Conservation (phyloP, 1,284 basidiomycete species). For the Lignosus rhinocerotis region DNA sequence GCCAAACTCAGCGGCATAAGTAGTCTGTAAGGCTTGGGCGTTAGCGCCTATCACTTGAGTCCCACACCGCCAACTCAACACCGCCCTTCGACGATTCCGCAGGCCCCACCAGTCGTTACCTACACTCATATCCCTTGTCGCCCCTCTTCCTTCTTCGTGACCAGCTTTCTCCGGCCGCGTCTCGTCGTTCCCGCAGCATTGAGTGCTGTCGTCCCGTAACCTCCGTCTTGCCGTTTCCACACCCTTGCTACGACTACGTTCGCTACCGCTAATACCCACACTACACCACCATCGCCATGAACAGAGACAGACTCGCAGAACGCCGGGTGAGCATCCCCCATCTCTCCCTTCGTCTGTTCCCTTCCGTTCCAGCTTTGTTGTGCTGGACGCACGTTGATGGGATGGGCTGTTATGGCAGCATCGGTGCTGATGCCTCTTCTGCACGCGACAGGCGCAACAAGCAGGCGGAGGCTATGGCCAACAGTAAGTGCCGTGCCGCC, state of each 20-base stretch:
- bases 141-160: neutral
- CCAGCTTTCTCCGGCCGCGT: constrained; percentile 17
- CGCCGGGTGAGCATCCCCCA: constrained; percentile 58
- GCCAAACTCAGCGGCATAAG: neutral
- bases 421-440: neutral
- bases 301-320: constrained; percentile 81
- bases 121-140: constrained; percentile 10
- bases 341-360: constrained; percentile 34
- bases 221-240: constrained; percentile 4
- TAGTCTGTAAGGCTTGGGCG: neutral
- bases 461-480: constrained; percentile 55
- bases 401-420: no score
- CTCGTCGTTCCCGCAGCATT: constrained; percentile 30
- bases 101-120: constrained; percentile 22
- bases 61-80: constrained; percentile 25
- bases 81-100: constrained; percentile 5
- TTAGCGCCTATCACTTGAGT: constrained; percentile 17
- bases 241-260: constrained; percentile 10
- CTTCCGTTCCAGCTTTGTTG: constrained; percentile 5
- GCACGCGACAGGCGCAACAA: constrained; percentile 52
- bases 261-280: constrained; percentile 20
- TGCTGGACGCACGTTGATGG: constrained; percentile 4
- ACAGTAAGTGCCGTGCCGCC: constrained; percentile 41
- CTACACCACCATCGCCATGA: constrained; percentile 49
- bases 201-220: constrained; percentile 28